A percentile compares a stretch with the other conserved stretches of the same genome.
Conservation (phyloP, 345 rosid species). For the Eucalyptus curtisii region DNA sequence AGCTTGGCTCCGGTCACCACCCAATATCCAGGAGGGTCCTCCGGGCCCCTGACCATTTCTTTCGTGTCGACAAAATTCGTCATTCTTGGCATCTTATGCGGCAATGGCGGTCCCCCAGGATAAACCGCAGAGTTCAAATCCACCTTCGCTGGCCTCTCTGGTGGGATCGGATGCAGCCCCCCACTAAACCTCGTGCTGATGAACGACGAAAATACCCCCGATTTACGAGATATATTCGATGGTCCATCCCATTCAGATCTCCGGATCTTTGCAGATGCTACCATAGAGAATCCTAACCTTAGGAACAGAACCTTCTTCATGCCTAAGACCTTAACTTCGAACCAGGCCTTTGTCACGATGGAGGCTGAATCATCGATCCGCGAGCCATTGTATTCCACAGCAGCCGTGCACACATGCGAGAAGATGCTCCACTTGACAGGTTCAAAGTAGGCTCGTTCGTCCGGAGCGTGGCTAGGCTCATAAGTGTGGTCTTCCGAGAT, state of each 20-base stretch:
- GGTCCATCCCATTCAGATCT: constrained; percentile 82
- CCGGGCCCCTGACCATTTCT: constrained; percentile 87
- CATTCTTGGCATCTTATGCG: constrained; percentile 48
- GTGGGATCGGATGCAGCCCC: constrained; percentile 20
- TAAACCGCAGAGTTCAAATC: constrained; percentile 83
- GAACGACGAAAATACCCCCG: constrained; percentile 69
- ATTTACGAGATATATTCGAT: constrained; percentile 48
- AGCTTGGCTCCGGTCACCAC: constrained; percentile 94
- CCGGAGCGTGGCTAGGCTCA: constrained; percentile 33
- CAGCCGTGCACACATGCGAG: constrained; percentile 87
- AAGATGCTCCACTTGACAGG: constrained; percentile 90
- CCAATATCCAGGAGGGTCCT: constrained; percentile 90
- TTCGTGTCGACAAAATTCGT: constrained; percentile 74
- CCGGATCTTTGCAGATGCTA: constrained; percentile 54
- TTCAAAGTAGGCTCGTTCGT: constrained; percentile 54
- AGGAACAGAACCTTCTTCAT: constrained; percentile 83
- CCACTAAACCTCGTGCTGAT: constrained; percentile 58
- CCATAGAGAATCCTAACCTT: constrained; percentile 77
- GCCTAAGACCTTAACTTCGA: constrained; percentile 76
- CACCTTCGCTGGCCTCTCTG: constrained; percentile 35
- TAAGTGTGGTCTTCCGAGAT: constrained; percentile 47
- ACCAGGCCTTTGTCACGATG: constrained; percentile 85
- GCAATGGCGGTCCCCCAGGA: constrained; percentile 66
- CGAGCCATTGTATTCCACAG: constrained; percentile 55
- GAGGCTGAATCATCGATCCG: constrained; percentile 56